Percentiles rank a stretch among this genome's conserved stretches.
Evolutionary conservation across 129 eudicot genomes (phyloP).

Genomic region (Helianthus tuberosus): DNA sequence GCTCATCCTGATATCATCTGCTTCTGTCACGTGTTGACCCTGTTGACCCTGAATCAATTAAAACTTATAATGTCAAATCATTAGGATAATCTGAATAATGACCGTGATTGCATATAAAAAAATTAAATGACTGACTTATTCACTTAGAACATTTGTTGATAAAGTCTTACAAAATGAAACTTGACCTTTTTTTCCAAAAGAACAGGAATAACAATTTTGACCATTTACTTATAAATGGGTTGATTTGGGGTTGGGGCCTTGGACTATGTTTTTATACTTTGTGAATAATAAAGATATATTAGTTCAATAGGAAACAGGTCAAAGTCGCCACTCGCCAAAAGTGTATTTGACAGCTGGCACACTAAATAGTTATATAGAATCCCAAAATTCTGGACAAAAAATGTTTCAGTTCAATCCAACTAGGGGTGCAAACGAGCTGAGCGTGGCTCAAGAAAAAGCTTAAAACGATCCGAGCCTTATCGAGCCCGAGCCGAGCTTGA

Average conservation of each 20-base stretch:
- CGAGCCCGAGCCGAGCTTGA: too few relatives aligned
- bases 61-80: not conserved
- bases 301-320: not conserved
- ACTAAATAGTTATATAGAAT: not conserved
- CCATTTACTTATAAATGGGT: not conserved
- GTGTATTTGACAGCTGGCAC: not conserved
- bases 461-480: too few relatives aligned
- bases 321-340: not conserved
- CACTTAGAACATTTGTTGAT: not conserved
- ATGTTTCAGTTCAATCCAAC: not conserved
- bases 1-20: constrained; percentile 68
- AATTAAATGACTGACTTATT: not conserved
- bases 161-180: constrained; percentile 3
- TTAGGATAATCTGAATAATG: constrained; percentile 2
- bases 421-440: too few relatives aligned
- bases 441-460: too few relatives aligned
- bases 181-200: constrained; percentile 16
- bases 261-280: not conserved
- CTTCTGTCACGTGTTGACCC: constrained; percentile 47
- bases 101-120: not conserved
- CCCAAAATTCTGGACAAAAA: not conserved
- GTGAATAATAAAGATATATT: not conserved
- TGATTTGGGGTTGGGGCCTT: too few relatives aligned
- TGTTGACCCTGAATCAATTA: constrained; percentile 50
- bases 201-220: not conserved